phyloP scores from a whole-genome alignment of 1,284 basidiomycete species.

The Ustilago vetiveriae region DNA sequence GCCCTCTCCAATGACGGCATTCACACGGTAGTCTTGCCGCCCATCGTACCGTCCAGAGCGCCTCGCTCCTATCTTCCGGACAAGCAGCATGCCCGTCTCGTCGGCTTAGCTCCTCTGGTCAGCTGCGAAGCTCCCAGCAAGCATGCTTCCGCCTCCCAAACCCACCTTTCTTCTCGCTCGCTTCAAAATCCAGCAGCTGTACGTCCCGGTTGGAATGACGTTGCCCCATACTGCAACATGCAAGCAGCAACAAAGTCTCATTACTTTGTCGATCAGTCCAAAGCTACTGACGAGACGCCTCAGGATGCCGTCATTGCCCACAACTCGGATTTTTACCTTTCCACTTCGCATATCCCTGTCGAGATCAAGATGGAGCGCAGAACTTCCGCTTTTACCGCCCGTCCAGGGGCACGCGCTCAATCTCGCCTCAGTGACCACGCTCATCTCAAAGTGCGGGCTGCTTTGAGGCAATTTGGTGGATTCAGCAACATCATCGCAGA shows the following conservation, averaged over 20 bases:
- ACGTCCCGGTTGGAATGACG: constrained; percentile 47
- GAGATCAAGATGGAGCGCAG: constrained; percentile 44
- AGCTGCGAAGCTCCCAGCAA: constrained; percentile 22
- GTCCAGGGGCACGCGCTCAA: constrained; percentile 4
- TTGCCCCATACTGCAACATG: constrained; percentile 32
- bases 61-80: constrained; percentile 38
- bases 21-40: constrained; percentile 29
- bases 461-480: constrained; percentile 30
- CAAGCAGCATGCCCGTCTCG: constrained; percentile 22
- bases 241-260: constrained; percentile 6
- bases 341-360: constrained; percentile 9
- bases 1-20: constrained; percentile 34
- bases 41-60: constrained; percentile 32
- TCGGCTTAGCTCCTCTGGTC: constrained; percentile 21
- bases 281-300: constrained; percentile 19
- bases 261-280: constrained; percentile 34
- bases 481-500: constrained; percentile 19
- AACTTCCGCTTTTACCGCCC: constrained; percentile 1
- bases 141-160: constrained; percentile 9
- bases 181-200: constrained; percentile 35
- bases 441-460: constrained; percentile 9
- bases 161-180: constrained; percentile 17
- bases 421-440: neutral
- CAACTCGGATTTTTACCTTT: constrained; percentile 27
- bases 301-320: constrained; percentile 35